Conservation (phyloP, 768 basidiomycete genomes). For the Asterophora lycoperdoides region DNA sequence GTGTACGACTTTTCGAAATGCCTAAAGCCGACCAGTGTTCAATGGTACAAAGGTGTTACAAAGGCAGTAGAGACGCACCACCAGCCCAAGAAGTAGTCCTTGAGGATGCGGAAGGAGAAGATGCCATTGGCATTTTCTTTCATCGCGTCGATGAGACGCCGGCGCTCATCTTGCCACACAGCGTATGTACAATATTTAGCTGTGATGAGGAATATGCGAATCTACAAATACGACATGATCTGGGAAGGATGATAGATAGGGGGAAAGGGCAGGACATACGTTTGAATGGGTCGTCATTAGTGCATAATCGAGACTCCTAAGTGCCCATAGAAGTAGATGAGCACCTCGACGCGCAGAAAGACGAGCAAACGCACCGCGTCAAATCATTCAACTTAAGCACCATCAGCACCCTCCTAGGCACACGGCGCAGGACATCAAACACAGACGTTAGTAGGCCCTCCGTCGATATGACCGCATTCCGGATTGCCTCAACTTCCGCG, state of each 20-base stretch:
- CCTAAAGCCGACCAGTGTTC: constrained; percentile 34
- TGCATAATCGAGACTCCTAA: constrained; percentile 75
- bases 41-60: neutral
- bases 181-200: constrained; percentile 84
- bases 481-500: constrained; percentile 76
- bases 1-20: constrained; percentile 52
- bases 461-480: constrained; percentile 73
- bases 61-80: constrained; percentile 46
- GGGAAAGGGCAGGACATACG: constrained; percentile 30
- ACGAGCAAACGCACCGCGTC: constrained; percentile 46
- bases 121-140: constrained; percentile 39
- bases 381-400: constrained; percentile 84
- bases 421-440: constrained; percentile 79
- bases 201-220: constrained; percentile 86
- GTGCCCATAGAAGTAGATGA: constrained; percentile 27
- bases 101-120: constrained; percentile 41
- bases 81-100: constrained; percentile 57
- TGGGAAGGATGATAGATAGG: neutral
- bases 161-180: constrained; percentile 70
- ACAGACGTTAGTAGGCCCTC: constrained; percentile 84
- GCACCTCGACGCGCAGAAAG: constrained; percentile 40
- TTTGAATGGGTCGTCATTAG: constrained; percentile 85
- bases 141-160: constrained; percentile 42
- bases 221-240: constrained; percentile 28
- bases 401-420: constrained; percentile 83